These are phyloP conservation scores for Helotiales sp. DNA, from an alignment of 2,329 filamentous ascomycete genomes.

Conservation along the genomic window DNA sequence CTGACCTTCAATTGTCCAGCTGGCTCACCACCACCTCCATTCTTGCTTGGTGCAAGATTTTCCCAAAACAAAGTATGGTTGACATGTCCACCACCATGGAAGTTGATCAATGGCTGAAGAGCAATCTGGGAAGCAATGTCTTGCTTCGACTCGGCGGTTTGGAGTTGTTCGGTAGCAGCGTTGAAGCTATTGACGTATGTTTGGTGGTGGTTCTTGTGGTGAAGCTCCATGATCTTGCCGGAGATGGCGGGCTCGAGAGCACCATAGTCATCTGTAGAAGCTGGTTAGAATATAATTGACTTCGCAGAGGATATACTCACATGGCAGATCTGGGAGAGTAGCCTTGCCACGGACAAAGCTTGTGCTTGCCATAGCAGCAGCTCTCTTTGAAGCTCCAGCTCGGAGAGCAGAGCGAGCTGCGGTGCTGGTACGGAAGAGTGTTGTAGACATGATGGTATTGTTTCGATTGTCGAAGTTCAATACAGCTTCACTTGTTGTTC, in stretches of 20 bases:
- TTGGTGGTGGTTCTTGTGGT: constrained; percentile 93
- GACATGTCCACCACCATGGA: constrained; percentile 67
- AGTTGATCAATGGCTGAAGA: constrained; percentile 60
- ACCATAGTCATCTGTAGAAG: constrained; percentile 80
- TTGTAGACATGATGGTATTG: constrained; percentile 65
- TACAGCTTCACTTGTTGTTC: constrained; percentile 13
- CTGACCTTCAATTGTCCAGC: constrained; percentile 45
- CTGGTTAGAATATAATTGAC: not conserved
- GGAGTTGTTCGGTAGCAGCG: constrained; percentile 70
- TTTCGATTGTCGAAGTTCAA: constrained; percentile 16
- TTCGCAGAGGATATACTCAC: constrained; percentile 45
- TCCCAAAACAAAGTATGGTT: constrained; percentile 71
- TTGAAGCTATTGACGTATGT: constrained; percentile 92
- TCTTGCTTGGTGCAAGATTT: constrained; percentile 65
- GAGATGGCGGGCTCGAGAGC: constrained; percentile 85
- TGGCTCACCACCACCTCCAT: constrained; percentile 63
- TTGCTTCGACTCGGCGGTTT: constrained; percentile 52
- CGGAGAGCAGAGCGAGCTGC: constrained; percentile 71
- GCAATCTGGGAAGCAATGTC: constrained; percentile 55
- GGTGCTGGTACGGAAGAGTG: constrained; percentile 70
- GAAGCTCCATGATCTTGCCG: constrained; percentile 93
- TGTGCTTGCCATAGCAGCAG: constrained; percentile 67
- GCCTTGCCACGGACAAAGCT: constrained; percentile 85
- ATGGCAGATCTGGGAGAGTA: constrained; percentile 85
- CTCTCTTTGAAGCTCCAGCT: constrained; percentile 61